Percentiles rank a stretch among this genome's conserved stretches.
Evolutionary conservation across 169 alveolate species (phyloP).

Genomic region (Cryptosporidium andersoni): DNA sequence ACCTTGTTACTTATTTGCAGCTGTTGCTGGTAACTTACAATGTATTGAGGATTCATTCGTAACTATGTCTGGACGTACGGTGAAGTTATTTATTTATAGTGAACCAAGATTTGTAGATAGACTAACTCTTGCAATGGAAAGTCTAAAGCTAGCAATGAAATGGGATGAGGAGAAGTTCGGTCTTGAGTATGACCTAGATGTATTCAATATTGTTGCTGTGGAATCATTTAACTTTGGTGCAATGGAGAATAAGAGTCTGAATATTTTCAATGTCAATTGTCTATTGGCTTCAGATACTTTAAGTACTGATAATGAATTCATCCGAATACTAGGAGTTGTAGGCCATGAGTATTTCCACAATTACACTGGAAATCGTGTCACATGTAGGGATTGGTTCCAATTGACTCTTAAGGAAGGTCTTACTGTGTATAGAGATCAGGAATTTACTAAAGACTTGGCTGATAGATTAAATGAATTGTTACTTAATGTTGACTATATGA

Average conservation of each 20-base stretch:
- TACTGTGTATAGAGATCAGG: constrained; percentile 91
- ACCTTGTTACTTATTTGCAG: constrained; percentile 91
- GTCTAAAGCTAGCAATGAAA: constrained; percentile 87
- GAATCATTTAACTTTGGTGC: constrained; percentile 92
- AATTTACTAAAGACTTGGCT: constrained; percentile 82
- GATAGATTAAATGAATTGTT: constrained; percentile 85
- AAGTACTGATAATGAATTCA: constrained; percentile 87
- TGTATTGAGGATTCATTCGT: constrained; percentile 79
- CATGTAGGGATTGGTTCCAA: constrained; percentile 93
- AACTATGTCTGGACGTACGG: constrained; percentile 81
- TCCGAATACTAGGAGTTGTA: constrained; percentile 85
- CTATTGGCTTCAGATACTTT: constrained; percentile 87
- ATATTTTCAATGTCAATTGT: constrained; percentile 87
- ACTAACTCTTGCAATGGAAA: constrained; percentile 87
- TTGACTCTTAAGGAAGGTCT: constrained; percentile 92
- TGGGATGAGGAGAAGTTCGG: constrained; percentile 92
- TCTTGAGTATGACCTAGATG: constrained; percentile 89
- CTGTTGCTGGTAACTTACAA: constrained; percentile 89
- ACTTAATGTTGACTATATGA: constrained; percentile 82
- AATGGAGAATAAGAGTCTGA: constrained; percentile 92
- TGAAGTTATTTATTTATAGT: constrained; percentile 81
- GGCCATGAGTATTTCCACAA: constrained; percentile 93
- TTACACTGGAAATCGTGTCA: constrained; percentile 93
- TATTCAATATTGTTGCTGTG: constrained; percentile 88
- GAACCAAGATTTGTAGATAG: constrained; percentile 83